These are phyloP conservation scores for Quercus wislizeni DNA, from an alignment of 306 rosid genomes.

Conservation along the genomic window DNA sequence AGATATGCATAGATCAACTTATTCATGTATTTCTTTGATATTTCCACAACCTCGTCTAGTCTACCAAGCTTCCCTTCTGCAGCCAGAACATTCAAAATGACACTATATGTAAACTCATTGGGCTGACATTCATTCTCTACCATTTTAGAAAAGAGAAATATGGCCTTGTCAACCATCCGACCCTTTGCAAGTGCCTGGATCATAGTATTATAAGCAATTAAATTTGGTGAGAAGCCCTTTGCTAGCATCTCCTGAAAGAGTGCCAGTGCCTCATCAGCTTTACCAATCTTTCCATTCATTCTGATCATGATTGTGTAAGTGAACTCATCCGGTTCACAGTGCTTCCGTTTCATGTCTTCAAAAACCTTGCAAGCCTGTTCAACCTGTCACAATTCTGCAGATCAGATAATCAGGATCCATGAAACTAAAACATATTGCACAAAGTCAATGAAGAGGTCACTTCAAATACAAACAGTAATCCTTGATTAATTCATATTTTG, in stretches of 20 bases:
- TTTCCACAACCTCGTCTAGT: conserved; percentile 57
- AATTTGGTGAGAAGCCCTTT: conserved; percentile 60
- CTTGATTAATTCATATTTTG: neutral
- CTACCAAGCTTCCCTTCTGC: conserved; percentile 76
- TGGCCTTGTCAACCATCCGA: conserved; percentile 67
- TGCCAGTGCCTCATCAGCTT: conserved; percentile 48
- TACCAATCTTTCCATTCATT: conserved; percentile 71
- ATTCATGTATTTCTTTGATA: conserved; percentile 59
- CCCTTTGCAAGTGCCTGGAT: conserved; percentile 81
- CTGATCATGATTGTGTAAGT: conserved; percentile 89
- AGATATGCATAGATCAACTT: conserved; percentile 68
- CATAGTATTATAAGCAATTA: conserved; percentile 76
- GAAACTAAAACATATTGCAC: neutral
- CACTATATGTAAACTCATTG: conserved; percentile 76
- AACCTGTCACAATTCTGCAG: conserved; percentile 56
- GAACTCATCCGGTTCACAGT: conserved; percentile 78
- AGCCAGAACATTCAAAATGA: conserved; percentile 64
- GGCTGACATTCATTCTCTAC: conserved; percentile 70
- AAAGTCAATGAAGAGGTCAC: neutral
- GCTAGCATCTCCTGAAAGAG: conserved; percentile 64
- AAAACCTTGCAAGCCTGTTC: conserved; percentile 65
- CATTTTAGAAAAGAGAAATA: conserved; percentile 73
- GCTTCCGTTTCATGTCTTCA: conserved; percentile 84
- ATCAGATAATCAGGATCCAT: conserved; percentile 33
- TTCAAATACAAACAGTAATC: neutral